Evolutionary conservation across 805 yeast genomes (phyloP).

Genomic region (Blastobotrys chiropterorum): DNA sequence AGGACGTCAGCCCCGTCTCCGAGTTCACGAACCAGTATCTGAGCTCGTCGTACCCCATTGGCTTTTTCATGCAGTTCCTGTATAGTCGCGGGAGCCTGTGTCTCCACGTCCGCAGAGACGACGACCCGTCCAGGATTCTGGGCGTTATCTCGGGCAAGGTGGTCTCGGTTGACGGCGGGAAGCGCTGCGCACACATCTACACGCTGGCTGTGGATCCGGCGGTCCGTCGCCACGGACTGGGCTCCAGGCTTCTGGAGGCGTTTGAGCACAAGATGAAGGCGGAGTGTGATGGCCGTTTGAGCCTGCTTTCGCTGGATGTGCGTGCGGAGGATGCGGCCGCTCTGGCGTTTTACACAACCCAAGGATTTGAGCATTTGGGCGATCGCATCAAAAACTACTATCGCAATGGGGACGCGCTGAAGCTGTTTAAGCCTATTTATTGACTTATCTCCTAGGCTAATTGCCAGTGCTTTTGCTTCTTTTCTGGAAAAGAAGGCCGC

Average conservation of each 20-base stretch:
- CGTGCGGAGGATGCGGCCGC: constrained; percentile 8
- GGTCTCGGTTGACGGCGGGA: constrained; percentile 4
- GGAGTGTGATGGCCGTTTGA: constrained; percentile 5
- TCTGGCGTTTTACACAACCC: constrained; percentile 10
- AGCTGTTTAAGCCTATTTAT: neutral
- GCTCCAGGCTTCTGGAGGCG: constrained; percentile 12
- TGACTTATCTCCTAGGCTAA: neutral
- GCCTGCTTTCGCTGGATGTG: constrained; percentile 12
- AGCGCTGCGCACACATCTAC: constrained; percentile 16
- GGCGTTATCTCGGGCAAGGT: constrained; percentile 17
- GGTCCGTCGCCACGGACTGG: constrained; percentile 18
- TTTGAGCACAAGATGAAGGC: constrained; percentile 10
- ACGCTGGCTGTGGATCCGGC: constrained; percentile 18
- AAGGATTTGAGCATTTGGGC: constrained; percentile 12
- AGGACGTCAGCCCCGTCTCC: constrained; percentile 10
- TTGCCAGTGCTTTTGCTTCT: neutral
- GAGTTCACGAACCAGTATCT: constrained; percentile 13
- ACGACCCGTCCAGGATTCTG: constrained; percentile 1
- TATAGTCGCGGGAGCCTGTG: constrained; percentile 12
- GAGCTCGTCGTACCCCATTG: constrained; percentile 10
- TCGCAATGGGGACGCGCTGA: constrained; percentile 1
- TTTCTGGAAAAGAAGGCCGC: too few species aligned
- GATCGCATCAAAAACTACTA: constrained; percentile 5
- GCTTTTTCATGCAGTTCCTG: constrained; percentile 20
- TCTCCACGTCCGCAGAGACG: constrained; percentile 7